Percentiles rank a stretch among this genome's conserved stretches.
phyloP scores from a whole-genome alignment of 768 basidiomycete species.

The Hydnum rufescens region DNA sequence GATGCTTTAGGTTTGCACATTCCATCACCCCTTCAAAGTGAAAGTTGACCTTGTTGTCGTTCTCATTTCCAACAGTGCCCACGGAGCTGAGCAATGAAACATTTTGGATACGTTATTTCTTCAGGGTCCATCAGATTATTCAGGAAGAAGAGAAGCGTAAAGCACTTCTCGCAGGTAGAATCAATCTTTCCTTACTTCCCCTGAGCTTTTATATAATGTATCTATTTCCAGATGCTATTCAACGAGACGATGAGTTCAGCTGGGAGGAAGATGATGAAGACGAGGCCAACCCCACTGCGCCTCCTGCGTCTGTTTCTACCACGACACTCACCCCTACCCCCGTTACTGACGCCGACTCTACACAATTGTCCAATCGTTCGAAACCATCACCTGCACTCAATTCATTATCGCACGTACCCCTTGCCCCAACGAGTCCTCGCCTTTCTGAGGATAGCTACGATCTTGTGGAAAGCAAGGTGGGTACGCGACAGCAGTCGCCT shows the following conservation, averaged over 20 bases:
- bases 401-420: conserved; percentile 13
- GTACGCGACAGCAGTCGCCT: conserved; percentile 1
- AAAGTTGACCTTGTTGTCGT: neutral
- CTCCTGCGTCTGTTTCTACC: conserved; percentile 8
- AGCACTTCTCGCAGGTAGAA: conserved; percentile 50
- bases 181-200: conserved; percentile 2
- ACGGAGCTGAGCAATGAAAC: conserved; percentile 35
- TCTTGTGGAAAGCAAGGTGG: conserved; percentile 29
- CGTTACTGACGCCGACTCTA: conserved; percentile 9
- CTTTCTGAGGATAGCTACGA: conserved; percentile 42
- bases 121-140: conserved; percentile 64
- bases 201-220: neutral
- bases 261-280: conserved; percentile 78
- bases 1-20: conserved; percentile 37
- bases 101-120: conserved; percentile 86
- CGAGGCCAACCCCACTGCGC: conserved; percentile 27
- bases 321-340: conserved; percentile 2
- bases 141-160: conserved; percentile 63
- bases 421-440: conserved; percentile 16
- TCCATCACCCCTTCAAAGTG: too few species aligned
- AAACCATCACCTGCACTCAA: conserved; percentile 14
- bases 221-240: conserved; percentile 22
- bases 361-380: conserved; percentile 14
- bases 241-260: conserved; percentile 63
- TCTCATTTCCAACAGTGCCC: conserved; percentile 35